These are phyloP conservation scores for Parastagonospora nodorum DNA, from an alignment of 2,329 filamentous ascomycete genomes.

Conservation along the genomic window DNA sequence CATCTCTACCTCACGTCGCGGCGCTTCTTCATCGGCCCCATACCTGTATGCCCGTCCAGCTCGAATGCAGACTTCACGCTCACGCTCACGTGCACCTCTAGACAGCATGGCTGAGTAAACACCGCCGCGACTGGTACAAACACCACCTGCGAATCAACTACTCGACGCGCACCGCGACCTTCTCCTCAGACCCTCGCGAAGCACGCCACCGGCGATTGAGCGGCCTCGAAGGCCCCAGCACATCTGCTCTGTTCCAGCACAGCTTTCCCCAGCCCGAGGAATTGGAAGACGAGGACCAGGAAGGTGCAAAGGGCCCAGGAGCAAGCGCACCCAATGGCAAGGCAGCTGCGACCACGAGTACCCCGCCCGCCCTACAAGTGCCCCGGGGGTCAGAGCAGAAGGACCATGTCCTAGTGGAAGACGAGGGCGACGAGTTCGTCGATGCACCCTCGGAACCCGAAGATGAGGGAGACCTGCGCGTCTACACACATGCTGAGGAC, in stretches of 20 bases:
- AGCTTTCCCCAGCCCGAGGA: conserved; percentile 52
- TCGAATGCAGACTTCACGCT: conserved; percentile 8
- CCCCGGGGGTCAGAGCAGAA: conserved; percentile 35
- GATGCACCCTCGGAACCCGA: conserved; percentile 43
- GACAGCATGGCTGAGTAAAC: conserved; percentile 66
- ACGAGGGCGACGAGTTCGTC: conserved; percentile 29
- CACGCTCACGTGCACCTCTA: conserved; percentile 21
- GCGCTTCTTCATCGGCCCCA: conserved; percentile 68
- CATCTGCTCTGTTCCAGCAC: conserved; percentile 43
- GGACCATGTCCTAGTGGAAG: conserved; percentile 21
- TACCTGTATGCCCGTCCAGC: conserved; percentile 51
- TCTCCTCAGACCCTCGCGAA: conserved; percentile 54
- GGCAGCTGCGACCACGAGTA: conserved; percentile 21
- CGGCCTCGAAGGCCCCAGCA: conserved; percentile 48
- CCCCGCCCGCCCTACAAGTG: conserved; percentile 35
- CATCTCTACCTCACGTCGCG: conserved; percentile 66
- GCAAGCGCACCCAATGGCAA: conserved; percentile 18
- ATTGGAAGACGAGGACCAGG: conserved; percentile 35
- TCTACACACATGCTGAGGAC: conserved; percentile 21
- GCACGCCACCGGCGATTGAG: conserved; percentile 50
- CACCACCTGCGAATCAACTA: conserved; percentile 53
- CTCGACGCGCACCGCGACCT: conserved; percentile 54
- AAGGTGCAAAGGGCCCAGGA: conserved; percentile 12
- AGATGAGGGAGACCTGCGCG: conserved; percentile 22
- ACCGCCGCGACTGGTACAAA: conserved; percentile 68